These are phyloP conservation scores for Mycocentrospora acerina DNA, from an alignment of 2,329 filamentous ascomycete genomes.

Conservation along the genomic window DNA sequence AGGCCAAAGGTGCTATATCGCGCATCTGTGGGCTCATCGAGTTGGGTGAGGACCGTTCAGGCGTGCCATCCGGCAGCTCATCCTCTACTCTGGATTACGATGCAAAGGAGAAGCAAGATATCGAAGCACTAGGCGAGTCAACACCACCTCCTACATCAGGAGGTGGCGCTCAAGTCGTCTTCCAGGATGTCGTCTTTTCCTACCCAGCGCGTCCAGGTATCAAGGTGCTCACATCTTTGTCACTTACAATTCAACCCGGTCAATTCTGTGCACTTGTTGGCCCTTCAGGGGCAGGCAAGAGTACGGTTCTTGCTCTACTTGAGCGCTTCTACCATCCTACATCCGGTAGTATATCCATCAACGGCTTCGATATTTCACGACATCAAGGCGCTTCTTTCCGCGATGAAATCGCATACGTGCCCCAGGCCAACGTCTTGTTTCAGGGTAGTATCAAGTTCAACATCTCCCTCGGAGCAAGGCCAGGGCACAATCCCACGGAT, in stretches of 20 bases:
- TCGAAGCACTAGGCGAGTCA: constrained; percentile 34
- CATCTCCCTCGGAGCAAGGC: constrained; percentile 51
- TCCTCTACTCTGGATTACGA: constrained; percentile 79
- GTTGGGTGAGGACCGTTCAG: constrained; percentile 24
- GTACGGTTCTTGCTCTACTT: constrained; percentile 59
- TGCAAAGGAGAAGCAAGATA: constrained; percentile 49
- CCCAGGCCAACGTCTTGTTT: constrained; percentile 52
- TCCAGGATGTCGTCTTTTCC: constrained; percentile 63
- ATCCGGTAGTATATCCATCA: constrained; percentile 55
- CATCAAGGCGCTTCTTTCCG: constrained; percentile 44
- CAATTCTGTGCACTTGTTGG: constrained; percentile 67
- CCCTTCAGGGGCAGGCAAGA: constrained; percentile 67
- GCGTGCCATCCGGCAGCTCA: constrained; percentile 75
- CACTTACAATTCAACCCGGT: constrained; percentile 58
- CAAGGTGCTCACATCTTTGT: constrained; percentile 58
- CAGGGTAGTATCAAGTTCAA: constrained; percentile 53
- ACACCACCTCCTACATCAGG: constrained; percentile 66
- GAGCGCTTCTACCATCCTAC: constrained; percentile 58
- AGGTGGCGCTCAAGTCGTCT: constrained; percentile 55
- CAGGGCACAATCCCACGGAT: constrained; percentile 56
- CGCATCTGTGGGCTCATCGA: constrained; percentile 70
- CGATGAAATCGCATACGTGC: constrained; percentile 49
- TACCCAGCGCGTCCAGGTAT: constrained; percentile 65
- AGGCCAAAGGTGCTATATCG: constrained; percentile 66
- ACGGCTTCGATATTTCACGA: constrained; percentile 51